These are phyloP conservation scores for Daldinia decipiens DNA, from an alignment of 495 filamentous ascomycete genomes.

Conservation along the genomic window DNA sequence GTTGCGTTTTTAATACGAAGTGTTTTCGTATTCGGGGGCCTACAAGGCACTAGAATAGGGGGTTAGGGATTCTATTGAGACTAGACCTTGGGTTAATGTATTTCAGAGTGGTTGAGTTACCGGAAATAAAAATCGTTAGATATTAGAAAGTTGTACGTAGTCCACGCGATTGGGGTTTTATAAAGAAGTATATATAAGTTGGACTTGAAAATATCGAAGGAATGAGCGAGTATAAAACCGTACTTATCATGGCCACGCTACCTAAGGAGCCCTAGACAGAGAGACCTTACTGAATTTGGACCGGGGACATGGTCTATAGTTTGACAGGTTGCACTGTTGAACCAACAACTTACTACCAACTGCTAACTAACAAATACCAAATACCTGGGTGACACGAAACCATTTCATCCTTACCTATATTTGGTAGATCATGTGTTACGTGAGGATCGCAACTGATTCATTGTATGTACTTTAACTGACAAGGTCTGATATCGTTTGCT, in stretches of 20 bases:
- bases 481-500: slow-evolving; percentile 5
- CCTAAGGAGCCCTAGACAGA: not conserved
- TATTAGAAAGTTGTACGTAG: not conserved
- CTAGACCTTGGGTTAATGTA: slow-evolving; percentile 4
- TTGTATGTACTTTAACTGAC: too few species aligned
- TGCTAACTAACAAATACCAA: not conserved
- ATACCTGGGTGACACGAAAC: slow-evolving; percentile 1
- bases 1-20: slow-evolving; percentile 11
- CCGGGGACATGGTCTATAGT: not conserved
- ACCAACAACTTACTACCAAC: not conserved
- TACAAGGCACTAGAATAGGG: not conserved
- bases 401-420: slow-evolving; percentile 1
- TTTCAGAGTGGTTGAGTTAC: not conserved
- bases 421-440: not conserved
- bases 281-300: slow-evolving; percentile 1
- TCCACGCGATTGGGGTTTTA: not conserved
- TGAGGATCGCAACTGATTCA: not conserved
- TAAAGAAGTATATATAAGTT: not conserved
- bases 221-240: not conserved
- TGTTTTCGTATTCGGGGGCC: not conserved
- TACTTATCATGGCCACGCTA: not conserved
- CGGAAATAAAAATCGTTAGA: not conserved
- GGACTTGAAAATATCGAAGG: not conserved
- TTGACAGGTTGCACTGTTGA: not conserved
- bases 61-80: not conserved